These are phyloP conservation scores for Euryodendron excelsum DNA, from an alignment of 148 eudicot species.

Conservation along the genomic window DNA sequence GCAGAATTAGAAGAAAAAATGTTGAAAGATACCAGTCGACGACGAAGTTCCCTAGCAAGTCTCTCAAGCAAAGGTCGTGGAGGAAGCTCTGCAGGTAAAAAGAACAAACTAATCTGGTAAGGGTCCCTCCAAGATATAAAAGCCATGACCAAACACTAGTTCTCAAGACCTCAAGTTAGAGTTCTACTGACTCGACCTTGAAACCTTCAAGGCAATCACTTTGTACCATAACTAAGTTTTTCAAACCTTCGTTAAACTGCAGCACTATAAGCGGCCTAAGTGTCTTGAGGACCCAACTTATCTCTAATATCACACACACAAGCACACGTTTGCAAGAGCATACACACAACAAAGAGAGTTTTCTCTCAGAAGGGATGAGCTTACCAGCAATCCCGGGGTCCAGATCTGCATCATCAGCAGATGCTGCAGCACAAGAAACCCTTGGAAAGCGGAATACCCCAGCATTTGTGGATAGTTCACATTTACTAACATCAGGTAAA, in stretches of 20 bases:
- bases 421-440: slow-evolving; percentile 95
- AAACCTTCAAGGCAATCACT: slow-evolving; percentile 12
- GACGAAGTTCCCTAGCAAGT: slow-evolving; percentile 78
- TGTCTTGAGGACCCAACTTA: not conserved
- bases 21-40: slow-evolving; percentile 51
- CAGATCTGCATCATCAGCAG: slow-evolving; percentile 95
- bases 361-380: not conserved
- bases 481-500: slow-evolving; percentile 74
- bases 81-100: slow-evolving; percentile 68
- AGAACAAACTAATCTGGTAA: slow-evolving; percentile 14
- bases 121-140: not conserved
- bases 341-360: not conserved
- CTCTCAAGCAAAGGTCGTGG: slow-evolving; percentile 84
- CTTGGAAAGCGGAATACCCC: slow-evolving; percentile 86
- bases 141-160: not conserved
- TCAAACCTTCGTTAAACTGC: slow-evolving; percentile 4
- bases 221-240: not conserved
- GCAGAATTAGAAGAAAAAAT: not conserved
- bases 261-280: not conserved
- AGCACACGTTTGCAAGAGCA: not conserved
- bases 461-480: slow-evolving; percentile 54
- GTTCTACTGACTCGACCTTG: not conserved
- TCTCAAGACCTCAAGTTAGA: not conserved
- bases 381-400: slow-evolving; percentile 80
- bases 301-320: slow-evolving; percentile 1